These are phyloP conservation scores for Vigna mungo DNA, from an alignment of 306 rosid species.

Conservation along the genomic window DNA sequence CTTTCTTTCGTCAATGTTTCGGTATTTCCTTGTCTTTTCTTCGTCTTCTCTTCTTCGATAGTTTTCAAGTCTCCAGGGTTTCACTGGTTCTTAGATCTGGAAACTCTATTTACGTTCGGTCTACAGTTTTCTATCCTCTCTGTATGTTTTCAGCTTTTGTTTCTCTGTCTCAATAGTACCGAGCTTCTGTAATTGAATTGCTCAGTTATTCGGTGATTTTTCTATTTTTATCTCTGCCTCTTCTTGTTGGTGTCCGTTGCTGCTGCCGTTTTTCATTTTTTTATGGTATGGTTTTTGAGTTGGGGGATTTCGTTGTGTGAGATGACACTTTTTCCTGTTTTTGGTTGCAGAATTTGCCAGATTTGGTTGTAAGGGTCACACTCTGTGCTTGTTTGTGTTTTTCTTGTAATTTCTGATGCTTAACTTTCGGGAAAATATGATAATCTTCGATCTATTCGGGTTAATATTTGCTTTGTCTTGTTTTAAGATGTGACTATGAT, in stretches of 20 bases:
- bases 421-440: constrained; percentile 7
- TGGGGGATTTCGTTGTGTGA: constrained; percentile 13
- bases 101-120: not conserved
- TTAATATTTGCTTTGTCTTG: constrained; percentile 7
- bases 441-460: constrained; percentile 16
- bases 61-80: constrained; percentile 16
- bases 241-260: constrained; percentile 5
- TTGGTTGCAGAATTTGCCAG: constrained; percentile 5
- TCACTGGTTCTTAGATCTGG: constrained; percentile 45
- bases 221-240: not conserved
- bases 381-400: constrained; percentile 19
- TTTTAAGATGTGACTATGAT: not conserved
- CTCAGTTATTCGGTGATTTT: constrained; percentile 14
- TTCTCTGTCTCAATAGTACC: not conserved
- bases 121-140: not conserved
- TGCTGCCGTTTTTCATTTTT: not conserved
- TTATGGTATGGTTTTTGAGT: constrained; percentile 18
- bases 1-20: constrained; percentile 21
- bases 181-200: constrained; percentile 24
- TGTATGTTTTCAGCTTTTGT: constrained; percentile 9
- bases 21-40: constrained; percentile 3
- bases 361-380: constrained; percentile 12
- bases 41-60: not conserved
- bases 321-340: not conserved
- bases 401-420: not conserved